These are phyloP conservation scores for Gymnopilus junonius DNA, from an alignment of 768 basidiomycete genomes.

Conservation along the genomic window DNA sequence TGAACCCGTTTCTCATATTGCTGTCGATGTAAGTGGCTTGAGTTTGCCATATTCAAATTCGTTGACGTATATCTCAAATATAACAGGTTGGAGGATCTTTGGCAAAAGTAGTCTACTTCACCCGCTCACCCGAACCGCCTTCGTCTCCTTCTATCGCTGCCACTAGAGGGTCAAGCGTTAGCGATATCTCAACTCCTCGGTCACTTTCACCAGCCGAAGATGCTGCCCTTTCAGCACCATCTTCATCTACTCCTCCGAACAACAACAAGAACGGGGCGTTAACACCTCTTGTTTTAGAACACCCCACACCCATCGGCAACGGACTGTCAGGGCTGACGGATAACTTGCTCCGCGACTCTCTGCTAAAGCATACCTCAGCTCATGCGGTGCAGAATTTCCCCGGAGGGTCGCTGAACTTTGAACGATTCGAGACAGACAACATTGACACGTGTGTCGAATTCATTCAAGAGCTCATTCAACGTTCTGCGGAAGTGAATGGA, in stretches of 20 bases:
- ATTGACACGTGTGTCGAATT: constrained; percentile 86
- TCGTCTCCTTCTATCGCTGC: constrained; percentile 72
- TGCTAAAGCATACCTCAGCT: constrained; percentile 62
- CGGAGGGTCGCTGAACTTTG: constrained; percentile 96
- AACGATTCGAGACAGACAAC: constrained; percentile 93
- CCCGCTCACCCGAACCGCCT: constrained; percentile 88
- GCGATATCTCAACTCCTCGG: constrained; percentile 48
- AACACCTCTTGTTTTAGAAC: constrained; percentile 78
- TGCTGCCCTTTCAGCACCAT: constrained; percentile 31
- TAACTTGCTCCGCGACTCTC: constrained; percentile 60
- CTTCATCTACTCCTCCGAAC: constrained; percentile 33
- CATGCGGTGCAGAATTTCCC: constrained; percentile 74
- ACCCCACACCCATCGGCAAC: constrained; percentile 37
- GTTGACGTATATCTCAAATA: constrained; percentile 15
- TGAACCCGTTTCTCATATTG: constrained; percentile 96
- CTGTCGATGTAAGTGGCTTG: constrained; percentile 79
- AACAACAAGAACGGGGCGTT: constrained; percentile 71
- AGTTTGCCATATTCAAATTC: constrained; percentile 10
- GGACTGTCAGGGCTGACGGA: constrained; percentile 43
- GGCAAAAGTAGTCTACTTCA: constrained; percentile 98
- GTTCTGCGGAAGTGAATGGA: constrained; percentile 83
- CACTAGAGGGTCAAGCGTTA: constrained; percentile 57
- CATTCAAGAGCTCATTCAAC: constrained; percentile 83
- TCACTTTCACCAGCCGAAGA: constrained; percentile 47
- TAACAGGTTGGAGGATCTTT: constrained; percentile 93